Evolutionary conservation across 192 early-diverging fungal species (phyloP).

Genomic region (Coemansia nantahalensis): DNA sequence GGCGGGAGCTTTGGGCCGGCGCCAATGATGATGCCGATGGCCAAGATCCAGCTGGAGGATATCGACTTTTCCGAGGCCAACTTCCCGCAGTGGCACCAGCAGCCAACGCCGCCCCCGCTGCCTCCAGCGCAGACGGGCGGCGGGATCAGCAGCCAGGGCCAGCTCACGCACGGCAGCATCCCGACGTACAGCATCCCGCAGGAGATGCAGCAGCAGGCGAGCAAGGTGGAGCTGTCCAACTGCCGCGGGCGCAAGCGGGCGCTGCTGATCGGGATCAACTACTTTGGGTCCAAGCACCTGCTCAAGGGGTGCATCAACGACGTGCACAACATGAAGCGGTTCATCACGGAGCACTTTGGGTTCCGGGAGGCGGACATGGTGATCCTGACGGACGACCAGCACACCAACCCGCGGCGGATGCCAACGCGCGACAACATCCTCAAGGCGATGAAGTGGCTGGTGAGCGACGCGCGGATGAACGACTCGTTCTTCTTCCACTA

Average conservation of each 20-base stretch:
- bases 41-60: constrained; percentile 32
- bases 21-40: constrained; percentile 43
- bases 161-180: constrained; percentile 39
- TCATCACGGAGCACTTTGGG: constrained; percentile 62
- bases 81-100: constrained; percentile 39
- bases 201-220: constrained; percentile 50
- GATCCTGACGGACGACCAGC: constrained; percentile 75
- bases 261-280: constrained; percentile 93
- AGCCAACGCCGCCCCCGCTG: constrained; percentile 24
- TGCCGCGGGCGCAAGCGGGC: constrained; percentile 71
- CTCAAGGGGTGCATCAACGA: constrained; percentile 83
- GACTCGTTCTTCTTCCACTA: constrained; percentile 86
- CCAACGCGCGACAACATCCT: constrained; percentile 77
- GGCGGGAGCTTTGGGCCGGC: constrained; percentile 17
- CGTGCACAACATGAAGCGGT: constrained; percentile 72
- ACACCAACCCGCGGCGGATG: constrained; percentile 57
- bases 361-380: constrained; percentile 70
- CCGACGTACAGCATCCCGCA: constrained; percentile 47
- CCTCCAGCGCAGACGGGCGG: constrained; percentile 4
- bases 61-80: constrained; percentile 47
- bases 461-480: constrained; percentile 67
- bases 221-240: constrained; percentile 48
- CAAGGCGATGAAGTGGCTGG: constrained; percentile 75
- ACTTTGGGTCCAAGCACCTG: constrained; percentile 60
- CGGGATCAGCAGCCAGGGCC: constrained; percentile 13